These are phyloP conservation scores for Nasturtium officinale DNA, from an alignment of 345 rosid genomes.

Conservation along the genomic window DNA sequence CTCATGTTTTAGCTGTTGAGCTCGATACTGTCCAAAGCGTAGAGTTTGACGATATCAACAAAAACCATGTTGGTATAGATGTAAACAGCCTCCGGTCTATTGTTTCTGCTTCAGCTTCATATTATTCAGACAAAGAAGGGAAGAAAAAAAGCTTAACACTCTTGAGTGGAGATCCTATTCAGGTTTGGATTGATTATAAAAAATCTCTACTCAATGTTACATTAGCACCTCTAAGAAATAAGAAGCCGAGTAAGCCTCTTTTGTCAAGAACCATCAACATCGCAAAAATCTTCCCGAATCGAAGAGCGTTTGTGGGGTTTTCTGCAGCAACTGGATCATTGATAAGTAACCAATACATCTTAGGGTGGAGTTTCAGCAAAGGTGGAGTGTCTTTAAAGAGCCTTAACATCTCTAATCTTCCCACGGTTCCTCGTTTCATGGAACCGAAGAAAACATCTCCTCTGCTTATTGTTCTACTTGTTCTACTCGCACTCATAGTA, in stretches of 20 bases:
- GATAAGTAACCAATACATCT: conserved; percentile 48
- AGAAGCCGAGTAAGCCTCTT: conserved; percentile 53
- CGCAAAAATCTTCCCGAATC: conserved; percentile 42
- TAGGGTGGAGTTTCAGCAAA: conserved; percentile 68
- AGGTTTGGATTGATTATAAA: conserved; percentile 65
- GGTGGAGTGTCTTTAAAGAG: conserved; percentile 45
- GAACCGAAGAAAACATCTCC: conserved; percentile 31
- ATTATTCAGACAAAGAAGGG: conserved; percentile 34
- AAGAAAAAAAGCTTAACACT: conserved; percentile 44
- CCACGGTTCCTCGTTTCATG: conserved; percentile 44
- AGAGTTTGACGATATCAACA: conserved; percentile 53
- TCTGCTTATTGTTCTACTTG: conserved; percentile 29
- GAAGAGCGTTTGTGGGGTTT: conserved; percentile 56
- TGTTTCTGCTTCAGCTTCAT: conserved; percentile 42
- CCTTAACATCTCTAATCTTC: conserved; percentile 53
- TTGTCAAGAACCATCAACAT: conserved; percentile 49
- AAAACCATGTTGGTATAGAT: conserved; percentile 67
- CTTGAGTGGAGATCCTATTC: conserved; percentile 49
- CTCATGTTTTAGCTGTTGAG: conserved; percentile 62
- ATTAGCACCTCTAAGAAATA: conserved; percentile 40
- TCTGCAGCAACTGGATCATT: conserved; percentile 54
- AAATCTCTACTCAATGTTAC: conserved; percentile 47
- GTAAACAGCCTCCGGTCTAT: conserved; percentile 46
- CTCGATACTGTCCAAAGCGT: conserved; percentile 51
- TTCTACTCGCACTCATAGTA: conserved; percentile 22